Percentiles rank a stretch among this genome's conserved stretches.
Evolutionary conservation across 495 filamentous ascomycete genomes (phyloP).

Genomic region (Trichoderma erinaceum): DNA sequence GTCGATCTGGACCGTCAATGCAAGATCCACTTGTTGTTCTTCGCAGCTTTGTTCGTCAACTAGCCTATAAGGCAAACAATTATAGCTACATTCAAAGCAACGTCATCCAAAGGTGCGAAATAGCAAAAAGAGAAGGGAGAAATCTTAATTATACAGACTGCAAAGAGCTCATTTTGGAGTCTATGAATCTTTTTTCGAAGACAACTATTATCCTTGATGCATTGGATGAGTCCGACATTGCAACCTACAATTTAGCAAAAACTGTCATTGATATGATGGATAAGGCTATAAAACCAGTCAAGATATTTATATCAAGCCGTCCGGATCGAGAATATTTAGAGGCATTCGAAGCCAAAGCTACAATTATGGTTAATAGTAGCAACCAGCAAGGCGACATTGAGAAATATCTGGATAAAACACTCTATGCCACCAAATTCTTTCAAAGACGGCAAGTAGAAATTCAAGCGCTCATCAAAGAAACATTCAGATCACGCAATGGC

Average conservation of each 20-base stretch:
- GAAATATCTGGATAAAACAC: background rate
- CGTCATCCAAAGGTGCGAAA: conserved; percentile 15
- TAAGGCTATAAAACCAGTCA: conserved; percentile 29
- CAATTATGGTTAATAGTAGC: conserved; percentile 30
- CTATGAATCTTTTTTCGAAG: conserved; percentile 20
- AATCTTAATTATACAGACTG: conserved; percentile 22
- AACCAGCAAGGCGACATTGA: conserved; percentile 26
- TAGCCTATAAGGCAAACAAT: conserved; percentile 23
- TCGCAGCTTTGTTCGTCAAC: conserved; percentile 33
- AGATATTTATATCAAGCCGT: conserved; percentile 41
- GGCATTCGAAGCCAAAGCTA: conserved; percentile 22
- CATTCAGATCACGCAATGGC: conserved; percentile 8
- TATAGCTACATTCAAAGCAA: conserved; percentile 20
- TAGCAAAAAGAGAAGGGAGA: conserved; percentile 17
- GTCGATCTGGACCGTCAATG: conserved; percentile 28
- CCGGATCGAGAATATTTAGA: conserved; percentile 30
- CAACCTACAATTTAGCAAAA: conserved; percentile 18
- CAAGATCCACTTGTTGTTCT: conserved; percentile 27
- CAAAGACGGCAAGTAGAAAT: conserved; percentile 11
- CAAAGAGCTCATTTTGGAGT: conserved; percentile 20
- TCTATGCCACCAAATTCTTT: conserved; percentile 20
- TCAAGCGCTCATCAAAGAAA: conserved; percentile 19
- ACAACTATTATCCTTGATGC: conserved; percentile 24
- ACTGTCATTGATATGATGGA: conserved; percentile 22
- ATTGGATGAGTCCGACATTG: conserved; percentile 24